Conservation (phyloP, 148 eudicot species). For the Rhododendron simsii region DNA sequence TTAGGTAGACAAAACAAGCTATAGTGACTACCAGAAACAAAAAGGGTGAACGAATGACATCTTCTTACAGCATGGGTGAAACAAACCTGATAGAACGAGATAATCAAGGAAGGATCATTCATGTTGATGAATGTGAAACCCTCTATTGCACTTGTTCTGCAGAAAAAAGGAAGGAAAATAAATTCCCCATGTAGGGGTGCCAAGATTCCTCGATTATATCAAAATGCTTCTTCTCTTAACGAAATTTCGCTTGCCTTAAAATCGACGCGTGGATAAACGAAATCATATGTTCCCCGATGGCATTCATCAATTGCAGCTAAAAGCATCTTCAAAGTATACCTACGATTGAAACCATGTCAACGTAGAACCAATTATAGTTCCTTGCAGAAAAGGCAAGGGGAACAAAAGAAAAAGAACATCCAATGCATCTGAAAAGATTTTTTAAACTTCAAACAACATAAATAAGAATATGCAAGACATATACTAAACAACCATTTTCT, state of each 20-base stretch:
- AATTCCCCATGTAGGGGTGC: constrained; percentile 19
- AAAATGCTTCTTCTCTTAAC: constrained; percentile 49
- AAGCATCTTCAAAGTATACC: no score
- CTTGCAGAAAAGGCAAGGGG: no score
- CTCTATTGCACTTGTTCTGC: constrained; percentile 89
- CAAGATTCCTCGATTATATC: neutral
- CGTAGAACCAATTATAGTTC: no score
- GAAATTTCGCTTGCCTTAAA: no score
- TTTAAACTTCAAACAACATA: neutral
- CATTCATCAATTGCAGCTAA: no score
- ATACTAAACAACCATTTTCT: neutral
- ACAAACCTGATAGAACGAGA: constrained; percentile 67
- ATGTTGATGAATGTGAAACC: constrained; percentile 89
- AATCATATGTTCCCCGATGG: no score
- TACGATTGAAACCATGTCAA: no score
- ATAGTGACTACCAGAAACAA: neutral
- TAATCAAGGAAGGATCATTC: constrained; percentile 59
- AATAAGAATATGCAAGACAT: neutral
- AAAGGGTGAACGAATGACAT: neutral
- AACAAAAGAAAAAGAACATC: neutral
- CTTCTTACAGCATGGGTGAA: neutral
- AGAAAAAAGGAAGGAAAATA: constrained; percentile 14
- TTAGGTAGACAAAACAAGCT: neutral
- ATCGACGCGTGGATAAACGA: no score
- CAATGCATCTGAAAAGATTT: neutral